Percentiles rank a stretch among this genome's conserved stretches.
These are phyloP conservation scores for Eragrostis tef DNA, from an alignment of 202 grass and related monocot genomes.

Conservation along the genomic window DNA sequence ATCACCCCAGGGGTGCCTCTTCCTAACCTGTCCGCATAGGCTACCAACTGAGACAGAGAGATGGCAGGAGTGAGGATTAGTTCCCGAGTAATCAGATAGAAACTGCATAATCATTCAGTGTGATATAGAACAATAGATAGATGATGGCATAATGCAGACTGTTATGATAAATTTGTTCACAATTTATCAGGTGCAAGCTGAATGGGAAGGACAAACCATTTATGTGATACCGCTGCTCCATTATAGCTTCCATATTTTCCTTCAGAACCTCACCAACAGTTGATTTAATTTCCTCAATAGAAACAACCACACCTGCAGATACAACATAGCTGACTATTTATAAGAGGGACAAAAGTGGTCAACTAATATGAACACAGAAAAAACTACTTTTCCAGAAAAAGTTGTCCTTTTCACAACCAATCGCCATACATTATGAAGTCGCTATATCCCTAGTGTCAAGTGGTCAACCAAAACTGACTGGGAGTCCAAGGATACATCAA, in stretches of 20 bases:
- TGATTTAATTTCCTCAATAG: constrained; percentile 81
- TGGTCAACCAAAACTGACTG: not conserved
- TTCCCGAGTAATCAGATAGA: not conserved
- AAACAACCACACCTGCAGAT: constrained; percentile 73
- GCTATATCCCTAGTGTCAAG: not conserved
- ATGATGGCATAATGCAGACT: not conserved
- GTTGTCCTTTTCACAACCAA: not conserved
- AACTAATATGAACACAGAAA: constrained; percentile 20
- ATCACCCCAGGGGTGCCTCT: constrained; percentile 82
- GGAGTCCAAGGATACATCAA: constrained; percentile 32
- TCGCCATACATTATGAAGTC: not conserved
- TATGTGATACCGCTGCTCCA: constrained; percentile 84
- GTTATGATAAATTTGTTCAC: not conserved
- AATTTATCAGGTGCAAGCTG: constrained; percentile 27
- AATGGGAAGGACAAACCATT: constrained; percentile 61
- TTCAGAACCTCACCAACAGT: constrained; percentile 65
- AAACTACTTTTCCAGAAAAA: constrained; percentile 25
- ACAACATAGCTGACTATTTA: constrained; percentile 27
- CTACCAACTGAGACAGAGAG: constrained; percentile 64
- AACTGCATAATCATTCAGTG: not conserved
- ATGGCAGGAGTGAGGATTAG: constrained; percentile 21
- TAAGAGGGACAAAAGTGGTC: constrained; percentile 29
- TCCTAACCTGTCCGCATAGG: constrained; percentile 82
- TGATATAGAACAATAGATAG: not conserved
- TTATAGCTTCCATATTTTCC: constrained; percentile 71